These are phyloP conservation scores for Gossypium trilobum DNA, from an alignment of 441 rosid species.

Conservation along the genomic window DNA sequence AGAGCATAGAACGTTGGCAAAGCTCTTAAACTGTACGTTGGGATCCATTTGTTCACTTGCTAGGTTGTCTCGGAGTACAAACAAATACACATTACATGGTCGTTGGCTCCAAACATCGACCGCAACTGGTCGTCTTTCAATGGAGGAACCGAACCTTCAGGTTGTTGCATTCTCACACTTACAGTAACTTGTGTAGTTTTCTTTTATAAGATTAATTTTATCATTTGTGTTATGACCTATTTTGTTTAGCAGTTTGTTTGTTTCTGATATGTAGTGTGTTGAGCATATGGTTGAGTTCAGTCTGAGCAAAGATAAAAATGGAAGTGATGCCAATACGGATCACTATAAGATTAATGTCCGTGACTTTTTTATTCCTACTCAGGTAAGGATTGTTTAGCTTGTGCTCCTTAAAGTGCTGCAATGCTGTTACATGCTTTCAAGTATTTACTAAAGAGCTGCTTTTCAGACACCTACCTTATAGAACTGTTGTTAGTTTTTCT, in stretches of 20 bases:
- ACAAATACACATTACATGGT: constrained; percentile 76
- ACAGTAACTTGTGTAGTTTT: background rate
- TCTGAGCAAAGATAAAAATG: constrained; percentile 37
- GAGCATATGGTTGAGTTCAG: constrained; percentile 78
- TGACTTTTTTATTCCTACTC: constrained; percentile 75
- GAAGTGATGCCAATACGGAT: constrained; percentile 28
- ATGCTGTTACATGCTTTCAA: background rate
- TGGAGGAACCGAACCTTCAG: constrained; percentile 96
- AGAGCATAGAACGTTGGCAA: constrained; percentile 88
- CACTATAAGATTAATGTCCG: constrained; percentile 69
- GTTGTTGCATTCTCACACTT: constrained; percentile 28
- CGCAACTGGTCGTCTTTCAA: constrained; percentile 90
- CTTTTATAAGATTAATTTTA: constrained; percentile 7
- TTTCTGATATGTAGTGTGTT: constrained; percentile 63
- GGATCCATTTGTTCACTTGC: constrained; percentile 86
- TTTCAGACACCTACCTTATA: background rate
- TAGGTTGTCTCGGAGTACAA: constrained; percentile 54
- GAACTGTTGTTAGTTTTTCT: background rate
- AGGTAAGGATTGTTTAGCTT: constrained; percentile 43
- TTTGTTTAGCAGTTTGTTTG: constrained; percentile 11
- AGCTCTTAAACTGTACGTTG: constrained; percentile 77
- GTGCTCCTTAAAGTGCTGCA: constrained; percentile 1
- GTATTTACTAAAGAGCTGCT: background rate
- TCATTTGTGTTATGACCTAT: constrained; percentile 2
- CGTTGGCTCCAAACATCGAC: constrained; percentile 98